A percentile compares a stretch with the other conserved stretches of the same genome.
phyloP scores from a whole-genome alignment of 148 eudicot genomes.

The Selenicereus undatus region DNA sequence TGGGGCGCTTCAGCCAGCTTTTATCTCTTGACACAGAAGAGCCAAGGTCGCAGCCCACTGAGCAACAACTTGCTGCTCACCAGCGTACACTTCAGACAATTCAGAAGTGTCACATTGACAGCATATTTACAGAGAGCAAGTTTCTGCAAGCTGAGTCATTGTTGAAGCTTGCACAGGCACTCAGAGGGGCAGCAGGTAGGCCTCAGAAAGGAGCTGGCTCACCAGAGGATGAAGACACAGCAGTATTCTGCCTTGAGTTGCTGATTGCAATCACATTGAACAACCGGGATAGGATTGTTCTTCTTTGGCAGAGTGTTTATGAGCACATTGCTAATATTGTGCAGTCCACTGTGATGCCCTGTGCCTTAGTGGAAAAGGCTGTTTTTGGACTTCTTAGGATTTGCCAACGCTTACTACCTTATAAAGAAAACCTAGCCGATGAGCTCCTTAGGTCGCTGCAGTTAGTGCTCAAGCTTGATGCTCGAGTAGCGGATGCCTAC shows the following conservation, averaged over 20 bases:
- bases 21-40: slow-evolving; percentile 86
- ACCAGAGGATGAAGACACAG: slow-evolving; percentile 75
- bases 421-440: slow-evolving; percentile 84
- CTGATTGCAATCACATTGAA: slow-evolving; percentile 79
- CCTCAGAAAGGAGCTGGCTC: slow-evolving; percentile 58
- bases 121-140: slow-evolving; percentile 86
- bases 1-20: slow-evolving; percentile 88
- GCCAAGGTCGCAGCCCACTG: slow-evolving; percentile 76
- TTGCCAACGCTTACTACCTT: slow-evolving; percentile 77
- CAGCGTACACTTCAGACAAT: slow-evolving; percentile 85
- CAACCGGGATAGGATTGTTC: slow-evolving; percentile 84
- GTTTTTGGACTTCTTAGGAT: slow-evolving; percentile 79
- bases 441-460: slow-evolving; percentile 87
- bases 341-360: slow-evolving; percentile 65
- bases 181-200: slow-evolving; percentile 70
- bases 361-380: slow-evolving; percentile 76
- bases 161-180: slow-evolving; percentile 77
- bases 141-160: slow-evolving; percentile 95
- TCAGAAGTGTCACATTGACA: slow-evolving; percentile 78
- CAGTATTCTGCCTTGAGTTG: slow-evolving; percentile 87
- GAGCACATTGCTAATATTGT: slow-evolving; percentile 77
- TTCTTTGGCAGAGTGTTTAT: slow-evolving; percentile 87
- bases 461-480: slow-evolving; percentile 80
- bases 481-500: slow-evolving; percentile 87
- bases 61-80: slow-evolving; percentile 83